These are phyloP conservation scores for Gracilaria vermiculophylla DNA, from an alignment of 23 red algal genomes.

Conservation along the genomic window DNA sequence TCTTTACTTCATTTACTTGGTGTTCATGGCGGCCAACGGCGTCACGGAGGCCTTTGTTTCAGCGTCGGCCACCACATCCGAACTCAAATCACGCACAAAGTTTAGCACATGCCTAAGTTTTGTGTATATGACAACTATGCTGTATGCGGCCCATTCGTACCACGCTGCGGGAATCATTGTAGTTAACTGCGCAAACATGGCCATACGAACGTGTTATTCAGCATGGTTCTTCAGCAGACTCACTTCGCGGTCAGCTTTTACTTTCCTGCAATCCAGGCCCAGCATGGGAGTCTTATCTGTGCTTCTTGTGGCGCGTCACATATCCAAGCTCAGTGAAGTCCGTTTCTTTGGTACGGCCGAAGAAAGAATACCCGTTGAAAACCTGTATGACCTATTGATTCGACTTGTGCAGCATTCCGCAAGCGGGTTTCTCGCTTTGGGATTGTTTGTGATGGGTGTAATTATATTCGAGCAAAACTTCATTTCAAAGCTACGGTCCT, in stretches of 20 bases:
- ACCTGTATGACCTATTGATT: neutral
- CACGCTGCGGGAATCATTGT: conserved; percentile 46
- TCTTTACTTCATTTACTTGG: conserved; percentile 67
- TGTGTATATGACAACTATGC: conserved; percentile 36
- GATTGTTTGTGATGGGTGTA: conserved; percentile 23
- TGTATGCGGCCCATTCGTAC: conserved; percentile 20
- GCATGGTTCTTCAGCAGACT: conserved; percentile 33
- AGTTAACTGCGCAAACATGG: conserved; percentile 77
- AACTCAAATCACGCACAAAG: conserved; percentile 54
- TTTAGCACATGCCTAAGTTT: conserved; percentile 58
- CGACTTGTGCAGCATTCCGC: conserved; percentile 17
- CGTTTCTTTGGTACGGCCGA: conserved; percentile 14
- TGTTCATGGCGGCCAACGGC: conserved; percentile 79
- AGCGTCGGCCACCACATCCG: conserved; percentile 46
- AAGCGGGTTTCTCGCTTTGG: conserved; percentile 31
- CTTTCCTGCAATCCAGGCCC: conserved; percentile 4
- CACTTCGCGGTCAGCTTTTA: neutral
- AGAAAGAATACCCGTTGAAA: neutral
- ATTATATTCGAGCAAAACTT: conserved; percentile 37
- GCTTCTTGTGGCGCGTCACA: conserved; percentile 2
- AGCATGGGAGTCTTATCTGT: conserved; percentile 20
- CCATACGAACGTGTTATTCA: conserved; percentile 61
- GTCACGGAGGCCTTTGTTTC: conserved; percentile 77
- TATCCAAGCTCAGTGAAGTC: conserved; percentile 26
- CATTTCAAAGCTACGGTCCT: neutral